Evolutionary conservation across 2,329 filamentous ascomycete species (phyloP).

Genomic region (Stagonosporopsis vannaccii): DNA sequence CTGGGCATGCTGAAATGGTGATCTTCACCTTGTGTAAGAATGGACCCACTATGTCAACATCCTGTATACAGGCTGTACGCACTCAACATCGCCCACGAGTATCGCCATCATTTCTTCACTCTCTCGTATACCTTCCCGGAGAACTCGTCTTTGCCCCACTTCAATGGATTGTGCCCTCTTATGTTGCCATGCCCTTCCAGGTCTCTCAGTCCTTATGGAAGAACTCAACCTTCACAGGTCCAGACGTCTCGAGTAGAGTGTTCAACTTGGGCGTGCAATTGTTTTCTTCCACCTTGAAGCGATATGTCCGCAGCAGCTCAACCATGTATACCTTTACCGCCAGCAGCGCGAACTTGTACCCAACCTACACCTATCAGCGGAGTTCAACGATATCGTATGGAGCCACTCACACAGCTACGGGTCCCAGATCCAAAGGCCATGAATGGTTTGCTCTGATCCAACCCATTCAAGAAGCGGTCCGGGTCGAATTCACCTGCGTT

Average conservation of each 20-base stretch:
- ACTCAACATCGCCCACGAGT: neutral
- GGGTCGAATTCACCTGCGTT: slow-evolving; percentile 1
- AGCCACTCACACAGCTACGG: slow-evolving; percentile 1
- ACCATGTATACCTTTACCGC: slow-evolving; percentile 9
- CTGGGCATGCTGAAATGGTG: neutral
- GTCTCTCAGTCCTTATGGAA: neutral
- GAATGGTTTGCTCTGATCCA: slow-evolving; percentile 2
- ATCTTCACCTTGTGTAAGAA: neutral
- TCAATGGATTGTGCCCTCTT: neutral
- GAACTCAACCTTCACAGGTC: neutral
- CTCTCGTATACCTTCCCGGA: neutral
- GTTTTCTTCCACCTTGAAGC: neutral
- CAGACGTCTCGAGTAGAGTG: slow-evolving; percentile 7
- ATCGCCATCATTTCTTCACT: neutral
- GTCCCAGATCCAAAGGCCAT: slow-evolving; percentile 1
- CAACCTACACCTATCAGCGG: neutral
- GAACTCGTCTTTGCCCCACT: too few relatives aligned
- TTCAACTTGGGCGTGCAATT: slow-evolving; percentile 3
- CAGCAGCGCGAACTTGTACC: slow-evolving; percentile 6
- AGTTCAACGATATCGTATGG: too few relatives aligned
- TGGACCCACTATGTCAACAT: neutral
- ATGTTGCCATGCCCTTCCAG: neutral
- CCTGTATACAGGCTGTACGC: neutral
- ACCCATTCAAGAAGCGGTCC: neutral
- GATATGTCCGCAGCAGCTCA: slow-evolving; percentile 3